Evolutionary conservation across 495 filamentous ascomycete genomes (phyloP).

Genomic region (Physcia stellaris): DNA sequence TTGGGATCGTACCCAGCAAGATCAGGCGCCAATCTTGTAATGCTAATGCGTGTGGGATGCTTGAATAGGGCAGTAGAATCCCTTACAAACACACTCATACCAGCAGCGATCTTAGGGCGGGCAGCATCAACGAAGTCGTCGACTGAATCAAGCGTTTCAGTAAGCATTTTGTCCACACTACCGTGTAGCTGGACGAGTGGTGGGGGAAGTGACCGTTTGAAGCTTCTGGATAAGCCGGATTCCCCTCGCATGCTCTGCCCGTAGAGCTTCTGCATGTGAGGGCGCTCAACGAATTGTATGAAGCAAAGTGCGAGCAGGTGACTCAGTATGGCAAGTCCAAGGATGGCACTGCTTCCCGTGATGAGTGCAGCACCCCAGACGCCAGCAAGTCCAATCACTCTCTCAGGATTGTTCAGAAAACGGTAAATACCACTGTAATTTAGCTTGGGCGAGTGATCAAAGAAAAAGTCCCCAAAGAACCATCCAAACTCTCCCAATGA

Average conservation of each 20-base stretch:
- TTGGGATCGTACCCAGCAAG: conserved; percentile 71
- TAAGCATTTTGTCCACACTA: conserved; percentile 75
- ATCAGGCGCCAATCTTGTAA: conserved; percentile 69
- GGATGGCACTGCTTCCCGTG: conserved; percentile 71
- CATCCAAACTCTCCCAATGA: conserved; percentile 96
- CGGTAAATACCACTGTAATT: conserved; percentile 97
- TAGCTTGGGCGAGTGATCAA: conserved; percentile 65
- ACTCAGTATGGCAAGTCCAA: conserved; percentile 69
- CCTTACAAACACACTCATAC: conserved; percentile 72
- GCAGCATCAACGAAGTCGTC: conserved; percentile 84
- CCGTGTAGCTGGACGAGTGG: conserved; percentile 62
- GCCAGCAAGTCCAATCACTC: conserved; percentile 85
- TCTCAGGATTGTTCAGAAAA: conserved; percentile 93
- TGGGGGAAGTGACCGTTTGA: conserved; percentile 79
- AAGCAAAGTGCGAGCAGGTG: conserved; percentile 76
- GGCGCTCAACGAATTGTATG: conserved; percentile 86
- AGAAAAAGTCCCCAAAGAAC: conserved; percentile 99
- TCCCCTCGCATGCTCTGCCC: conserved; percentile 70
- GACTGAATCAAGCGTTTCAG: conserved; percentile 71
- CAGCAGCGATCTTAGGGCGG: conserved; percentile 73
- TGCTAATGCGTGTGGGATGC: conserved; percentile 77
- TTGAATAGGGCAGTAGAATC: conserved; percentile 83
- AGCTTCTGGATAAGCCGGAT: conserved; percentile 79
- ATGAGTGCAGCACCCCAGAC: conserved; percentile 92
- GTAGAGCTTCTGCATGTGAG: conserved; percentile 98